These are phyloP conservation scores for Podospora sp. DNA, from an alignment of 495 filamentous ascomycete species.

Conservation along the genomic window DNA sequence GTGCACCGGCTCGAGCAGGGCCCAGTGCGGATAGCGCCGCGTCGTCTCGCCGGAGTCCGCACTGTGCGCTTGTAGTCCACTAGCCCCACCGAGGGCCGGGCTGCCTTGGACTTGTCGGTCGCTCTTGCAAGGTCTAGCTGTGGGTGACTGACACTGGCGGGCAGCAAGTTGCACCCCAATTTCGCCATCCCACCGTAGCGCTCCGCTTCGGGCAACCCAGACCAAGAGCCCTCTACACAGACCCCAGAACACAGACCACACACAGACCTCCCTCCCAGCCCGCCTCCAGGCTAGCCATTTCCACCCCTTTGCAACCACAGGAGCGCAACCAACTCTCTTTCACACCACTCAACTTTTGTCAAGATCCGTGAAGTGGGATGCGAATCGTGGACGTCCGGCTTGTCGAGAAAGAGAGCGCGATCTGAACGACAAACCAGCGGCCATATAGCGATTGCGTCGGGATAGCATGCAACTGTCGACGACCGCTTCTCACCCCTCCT, in stretches of 20 bases:
- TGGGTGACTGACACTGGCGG: slow-evolving; percentile 8
- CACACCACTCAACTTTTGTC: slow-evolving; percentile 5
- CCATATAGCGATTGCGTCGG: slow-evolving; percentile 28
- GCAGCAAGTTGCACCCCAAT: slow-evolving; percentile 20
- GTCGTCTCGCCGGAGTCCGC: slow-evolving; percentile 17
- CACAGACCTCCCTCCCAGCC: slow-evolving; percentile 17
- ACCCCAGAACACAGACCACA: slow-evolving; percentile 14
- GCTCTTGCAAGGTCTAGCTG: not conserved
- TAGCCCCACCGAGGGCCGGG: not conserved
- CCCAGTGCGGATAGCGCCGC: slow-evolving; percentile 11
- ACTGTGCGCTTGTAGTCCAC: slow-evolving; percentile 21
- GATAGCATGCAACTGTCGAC: slow-evolving; percentile 35
- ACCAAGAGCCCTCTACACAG: slow-evolving; percentile 11
- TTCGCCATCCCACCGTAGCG: slow-evolving; percentile 28
- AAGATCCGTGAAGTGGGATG: slow-evolving; percentile 13
- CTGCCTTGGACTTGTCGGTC: slow-evolving; percentile 1
- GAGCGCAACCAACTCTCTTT: slow-evolving; percentile 10
- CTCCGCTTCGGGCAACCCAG: slow-evolving; percentile 25
- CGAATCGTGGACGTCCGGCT: slow-evolving; percentile 15
- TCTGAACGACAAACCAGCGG: slow-evolving; percentile 9
- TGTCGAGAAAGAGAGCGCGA: slow-evolving; percentile 11
- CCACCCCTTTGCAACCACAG: slow-evolving; percentile 1
- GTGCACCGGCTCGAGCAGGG: slow-evolving; percentile 24
- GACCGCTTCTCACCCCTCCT: slow-evolving; percentile 30
- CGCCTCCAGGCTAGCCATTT: slow-evolving; percentile 2